Base-by-base conservation (phyloP, 192 early-diverging fungal genomes). In the Backusella liffmaniae region DNA sequence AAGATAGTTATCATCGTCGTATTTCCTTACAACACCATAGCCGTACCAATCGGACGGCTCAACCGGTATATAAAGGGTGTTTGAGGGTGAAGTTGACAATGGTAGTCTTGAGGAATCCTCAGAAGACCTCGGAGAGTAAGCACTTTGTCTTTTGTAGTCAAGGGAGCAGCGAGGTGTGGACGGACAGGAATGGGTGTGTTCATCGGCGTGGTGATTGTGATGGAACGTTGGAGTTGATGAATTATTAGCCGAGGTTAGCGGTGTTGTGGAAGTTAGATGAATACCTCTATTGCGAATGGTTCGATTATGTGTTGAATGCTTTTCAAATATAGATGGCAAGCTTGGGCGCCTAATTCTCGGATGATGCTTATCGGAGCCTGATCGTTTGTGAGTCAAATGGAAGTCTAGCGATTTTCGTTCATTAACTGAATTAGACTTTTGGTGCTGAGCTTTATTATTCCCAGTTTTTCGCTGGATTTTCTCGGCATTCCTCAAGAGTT, bases 1-100 rank as follows among this genome's bases (percentile, higher is more conserved):
- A 23, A 78, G 37, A 49, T 78, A 78, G 21, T 67, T 78, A 8
- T 74, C 72, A 30, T 73, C 72, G 6, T 78, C 66, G 42, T 75
- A 75, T 35, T 56, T 13, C 10, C 51, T 41, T 7, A 75, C 12
- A 21, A 75, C 74, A 44, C 74, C 74, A 21, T 75, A 34, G 30
- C 74, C 39, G 35, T 75, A 75, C 62, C 66, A 75, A 34, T 75
- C 74, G 6, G 37, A 69, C 7, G 30, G 51, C 32, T 23, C 34
- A 10, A 62, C 56, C 23, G 56, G 56, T 29, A n/a, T 26, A 62
- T 62, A 62, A 23, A 15, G 36, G n/a, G 29, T n/a, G 30, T 13
- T 51, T 72, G 70, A 53, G 1, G 70, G 44, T 49, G 70, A 72
- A 7, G 15, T 49, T 29, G 41, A 8, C 4, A 62, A 8, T 72